Base-by-base conservation (phyloP, 495 filamentous ascomycete genomes). In the Neurospora sp. region DNA sequence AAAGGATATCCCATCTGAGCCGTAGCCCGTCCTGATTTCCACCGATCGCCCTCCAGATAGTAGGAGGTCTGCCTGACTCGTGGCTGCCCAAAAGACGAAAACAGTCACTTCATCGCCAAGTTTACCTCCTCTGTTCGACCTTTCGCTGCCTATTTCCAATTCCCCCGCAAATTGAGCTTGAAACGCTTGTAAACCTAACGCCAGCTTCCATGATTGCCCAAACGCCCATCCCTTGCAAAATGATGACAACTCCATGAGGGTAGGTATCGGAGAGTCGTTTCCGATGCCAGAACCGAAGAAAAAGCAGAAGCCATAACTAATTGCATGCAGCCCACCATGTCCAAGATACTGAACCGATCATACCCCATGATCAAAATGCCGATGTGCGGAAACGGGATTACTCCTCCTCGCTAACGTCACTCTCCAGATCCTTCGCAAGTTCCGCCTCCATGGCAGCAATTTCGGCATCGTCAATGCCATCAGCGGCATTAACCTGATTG, bases 381-480 rank as follows among this genome's bases (percentile, higher is more conserved):
- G 53, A 61, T 16, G 27, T 61, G 14, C 7, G 14, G 14, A 14
- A 14, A 65, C 12, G 14, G 17, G 4, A 20, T 68, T 40, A 80
- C 73, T 80, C 79, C 73, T 80, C 79, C 73, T 79, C 79, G 71
- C 79, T 80, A 45, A 79, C 76, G n/a, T 72, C 73, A 41, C 75
- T 74, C 35, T 80, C 79, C 22, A 74, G 75, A 5, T 77, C 77
- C 35, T 71, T 41, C 14, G 65, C 72, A 12, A 53, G 82, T 20
- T 82, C 81, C 72, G 81, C 80, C 75, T 83, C 81, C 65, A 81
- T 83, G 45, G 82, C 81, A 45, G 81, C 80, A 73, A 81, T 83
- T 61, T 82, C 81, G 42, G 75, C 77, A n/a, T 73, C 70, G 27
- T 77, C 75, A 31, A 59, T 44, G 10, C 39, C 44, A 42, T 65